These are phyloP conservation scores for Quercus tomentella DNA, from an alignment of 331 rosid species.

Conservation along the genomic window DNA sequence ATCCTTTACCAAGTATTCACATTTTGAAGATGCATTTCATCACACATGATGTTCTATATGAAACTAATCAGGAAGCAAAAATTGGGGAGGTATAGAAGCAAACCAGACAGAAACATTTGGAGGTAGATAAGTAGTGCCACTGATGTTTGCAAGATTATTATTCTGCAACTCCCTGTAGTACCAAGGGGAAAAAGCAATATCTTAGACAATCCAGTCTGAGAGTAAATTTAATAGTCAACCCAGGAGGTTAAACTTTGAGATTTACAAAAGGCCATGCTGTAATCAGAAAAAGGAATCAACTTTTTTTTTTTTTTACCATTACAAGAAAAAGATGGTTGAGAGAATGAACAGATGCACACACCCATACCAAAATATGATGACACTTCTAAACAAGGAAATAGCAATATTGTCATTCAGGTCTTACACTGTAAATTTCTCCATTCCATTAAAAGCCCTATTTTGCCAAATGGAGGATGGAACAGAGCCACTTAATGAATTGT, in stretches of 20 bases:
- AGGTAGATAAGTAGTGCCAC: conserved; percentile 53
- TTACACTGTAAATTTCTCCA: conserved; percentile 54
- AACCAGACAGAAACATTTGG: conserved; percentile 69
- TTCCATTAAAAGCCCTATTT: conserved; percentile 30
- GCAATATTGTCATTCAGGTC: conserved; percentile 26
- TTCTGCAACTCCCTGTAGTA: conserved; percentile 77
- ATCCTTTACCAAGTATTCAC: neutral
- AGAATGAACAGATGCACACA: neutral
- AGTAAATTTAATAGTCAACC: neutral
- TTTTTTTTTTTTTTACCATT: neutral
- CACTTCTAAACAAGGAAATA: neutral
- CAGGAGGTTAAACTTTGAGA: neutral
- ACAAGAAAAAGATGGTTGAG: neutral
- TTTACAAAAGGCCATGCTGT: neutral
- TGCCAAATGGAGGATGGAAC: conserved; percentile 73
- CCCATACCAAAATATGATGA: too few relatives aligned
- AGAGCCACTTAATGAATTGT: conserved; percentile 60
- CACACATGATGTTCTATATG: neutral
- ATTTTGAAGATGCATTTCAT: neutral
- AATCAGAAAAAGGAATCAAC: neutral
- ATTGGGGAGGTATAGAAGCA: conserved; percentile 23
- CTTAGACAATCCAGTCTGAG: conserved; percentile 11
- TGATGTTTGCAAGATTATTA: conserved; percentile 45
- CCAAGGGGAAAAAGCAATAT: conserved; percentile 9
- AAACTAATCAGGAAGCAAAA: conserved; percentile 12